Conservation (phyloP, 768 basidiomycete genomes). For the Rhizopogon salebrosus region DNA sequence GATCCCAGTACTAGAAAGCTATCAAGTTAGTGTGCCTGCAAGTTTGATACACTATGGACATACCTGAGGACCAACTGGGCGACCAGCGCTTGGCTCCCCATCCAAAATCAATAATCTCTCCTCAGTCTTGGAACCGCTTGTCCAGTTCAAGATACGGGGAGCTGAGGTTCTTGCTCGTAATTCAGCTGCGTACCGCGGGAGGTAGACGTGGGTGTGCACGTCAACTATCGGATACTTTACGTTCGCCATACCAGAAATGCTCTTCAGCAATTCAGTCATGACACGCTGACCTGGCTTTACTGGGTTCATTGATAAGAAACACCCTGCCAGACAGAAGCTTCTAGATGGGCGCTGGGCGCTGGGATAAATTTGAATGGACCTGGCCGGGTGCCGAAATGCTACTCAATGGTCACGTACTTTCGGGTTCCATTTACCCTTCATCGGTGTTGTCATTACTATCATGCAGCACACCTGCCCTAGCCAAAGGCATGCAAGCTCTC, state of each 20-base stretch:
- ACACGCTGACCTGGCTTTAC: constrained; percentile 13
- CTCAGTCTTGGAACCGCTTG: constrained; percentile 36
- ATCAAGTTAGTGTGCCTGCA: background rate
- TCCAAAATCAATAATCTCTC: constrained; percentile 76
- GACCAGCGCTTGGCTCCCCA: constrained; percentile 72
- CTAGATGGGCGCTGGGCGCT: background rate
- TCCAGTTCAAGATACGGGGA: constrained; percentile 59
- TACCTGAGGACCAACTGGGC: constrained; percentile 76
- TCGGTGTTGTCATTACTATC: background rate
- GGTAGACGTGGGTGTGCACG: constrained; percentile 83
- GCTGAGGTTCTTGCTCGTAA: constrained; percentile 58
- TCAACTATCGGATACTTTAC: constrained; percentile 53
- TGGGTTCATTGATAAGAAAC: constrained; percentile 22
- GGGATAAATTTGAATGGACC: background rate
- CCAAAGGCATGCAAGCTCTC: background rate
- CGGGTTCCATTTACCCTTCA: background rate
- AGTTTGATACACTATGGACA: background rate
- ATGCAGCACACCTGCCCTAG: background rate
- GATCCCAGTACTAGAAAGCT: constrained; percentile 62
- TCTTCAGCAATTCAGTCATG: constrained; percentile 21
- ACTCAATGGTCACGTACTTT: background rate
- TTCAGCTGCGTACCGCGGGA: constrained; percentile 71
- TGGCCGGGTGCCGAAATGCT: background rate
- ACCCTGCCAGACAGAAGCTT: no score
- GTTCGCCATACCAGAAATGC: constrained; percentile 8